Percentiles rank a stretch among this genome's conserved stretches.
Evolutionary conservation across 257 asterid species (phyloP).

Genomic region (Orobanche coerulescens): DNA sequence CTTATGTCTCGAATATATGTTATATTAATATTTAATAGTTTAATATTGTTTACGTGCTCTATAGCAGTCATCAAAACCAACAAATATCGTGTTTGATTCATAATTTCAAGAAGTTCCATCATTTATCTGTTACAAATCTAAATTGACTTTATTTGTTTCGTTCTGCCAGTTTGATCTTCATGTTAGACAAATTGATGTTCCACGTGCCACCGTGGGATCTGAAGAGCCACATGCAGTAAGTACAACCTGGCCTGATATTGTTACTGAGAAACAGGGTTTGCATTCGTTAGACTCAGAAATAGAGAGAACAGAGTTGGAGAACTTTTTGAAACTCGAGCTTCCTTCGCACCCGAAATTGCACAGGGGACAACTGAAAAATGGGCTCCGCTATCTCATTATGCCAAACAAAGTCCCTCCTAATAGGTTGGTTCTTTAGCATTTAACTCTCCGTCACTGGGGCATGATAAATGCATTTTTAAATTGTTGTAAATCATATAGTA

Average conservation of each 20-base stretch:
- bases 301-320: slow-evolving; percentile 57
- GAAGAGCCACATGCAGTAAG: slow-evolving; percentile 99
- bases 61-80: slow-evolving; percentile 10
- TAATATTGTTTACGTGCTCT: slow-evolving; percentile 4
- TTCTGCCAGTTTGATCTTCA: slow-evolving; percentile 25
- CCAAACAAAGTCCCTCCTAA: slow-evolving; percentile 97
- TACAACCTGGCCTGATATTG: slow-evolving; percentile 86
- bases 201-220: slow-evolving; percentile 83
- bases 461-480: slow-evolving; percentile 19
- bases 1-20: neutral
- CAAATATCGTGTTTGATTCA: neutral
- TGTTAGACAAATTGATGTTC: slow-evolving; percentile 38
- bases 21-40: neutral
- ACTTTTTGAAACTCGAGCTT: slow-evolving; percentile 55
- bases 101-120: slow-evolving; percentile 14
- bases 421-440: slow-evolving; percentile 39
- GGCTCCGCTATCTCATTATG: slow-evolving; percentile 86
- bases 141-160: slow-evolving; percentile 21
- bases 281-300: slow-evolving; percentile 55
- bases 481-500: slow-evolving; percentile 7
- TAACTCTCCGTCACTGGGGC: neutral
- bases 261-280: slow-evolving; percentile 57
- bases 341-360: slow-evolving; percentile 92
- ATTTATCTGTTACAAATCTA: neutral
- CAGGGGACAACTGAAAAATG: slow-evolving; percentile 90